Base-by-base conservation (phyloP, 768 basidiomycete genomes). In the Omphalotus guepiniiformis region DNA sequence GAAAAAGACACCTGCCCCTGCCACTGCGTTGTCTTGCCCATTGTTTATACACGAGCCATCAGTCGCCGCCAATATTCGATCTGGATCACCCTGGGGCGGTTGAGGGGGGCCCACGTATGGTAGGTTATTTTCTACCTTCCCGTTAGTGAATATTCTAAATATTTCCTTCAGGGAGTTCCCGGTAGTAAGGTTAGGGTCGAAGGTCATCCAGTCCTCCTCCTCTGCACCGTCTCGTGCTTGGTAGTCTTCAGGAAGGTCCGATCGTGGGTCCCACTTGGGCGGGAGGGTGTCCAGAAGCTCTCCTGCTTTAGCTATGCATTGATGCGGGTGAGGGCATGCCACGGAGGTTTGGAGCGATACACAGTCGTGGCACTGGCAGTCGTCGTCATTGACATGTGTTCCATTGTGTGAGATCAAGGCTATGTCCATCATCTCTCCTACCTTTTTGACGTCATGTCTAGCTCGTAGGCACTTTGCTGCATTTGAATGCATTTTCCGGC, bases 211-310 rank as follows among this genome's bases (percentile, higher is more conserved):
- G 1, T 46, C 30, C 15, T 50, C 35, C 2, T 22, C 11, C 0
- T 15, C 5, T 16, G 6, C 22, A 11, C 3, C 4, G 6, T 4
- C 15, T 49, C 22, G 1, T 19, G n/a, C n/a, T n/a, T 40, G 22
- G n/a, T 40, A 49, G 44, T 53, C 52, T 38, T 50, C 49, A 1
- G 52, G 52, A 0, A 27, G 42, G 2, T 25, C 3, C 15, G 21
- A 28, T 9, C 19, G 4, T 4, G 59, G 62, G 39, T 60, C 42
- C 62, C 59, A 61, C 28, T 55, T 59, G 2, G 50, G 41, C 21
- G 47, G 49, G 2, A 63, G 50, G 12, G 39, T 37, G 6, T 55
- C 47, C 0, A 63, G 46, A 12, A 59, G 38, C 6, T 47, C 39
- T 15, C n/a, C 28, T 15, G 52, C 62, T 18, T 44, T 32, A 19